phyloP scores from a whole-genome alignment of 345 rosid species.

The Rhodamnia rubescens region DNA sequence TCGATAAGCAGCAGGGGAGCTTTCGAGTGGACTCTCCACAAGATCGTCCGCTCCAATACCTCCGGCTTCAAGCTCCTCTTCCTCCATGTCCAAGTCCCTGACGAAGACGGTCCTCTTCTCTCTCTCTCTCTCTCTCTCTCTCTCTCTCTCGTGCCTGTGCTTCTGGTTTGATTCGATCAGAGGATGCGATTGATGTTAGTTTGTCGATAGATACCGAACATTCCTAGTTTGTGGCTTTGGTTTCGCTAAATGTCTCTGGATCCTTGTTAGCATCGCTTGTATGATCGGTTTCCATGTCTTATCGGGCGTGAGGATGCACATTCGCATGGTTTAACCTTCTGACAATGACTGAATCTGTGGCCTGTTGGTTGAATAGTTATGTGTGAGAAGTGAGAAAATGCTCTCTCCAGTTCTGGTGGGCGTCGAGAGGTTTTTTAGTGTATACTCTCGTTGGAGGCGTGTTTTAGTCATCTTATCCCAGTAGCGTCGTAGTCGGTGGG shows the following conservation, averaged over 20 bases:
- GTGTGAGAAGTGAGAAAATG: background rate
- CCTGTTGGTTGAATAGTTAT: background rate
- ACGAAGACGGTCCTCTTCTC: constrained; percentile 82
- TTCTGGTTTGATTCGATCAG: background rate
- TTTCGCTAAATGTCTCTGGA: background rate
- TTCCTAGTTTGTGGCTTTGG: background rate
- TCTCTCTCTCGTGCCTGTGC: background rate
- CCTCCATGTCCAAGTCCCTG: constrained; percentile 93
- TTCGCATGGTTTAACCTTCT: background rate
- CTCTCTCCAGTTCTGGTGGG: background rate
- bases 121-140: constrained; percentile 1
- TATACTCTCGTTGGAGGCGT: background rate
- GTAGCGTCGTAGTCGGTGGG: background rate
- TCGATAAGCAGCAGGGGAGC: constrained; percentile 91
- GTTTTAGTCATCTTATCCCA: background rate
- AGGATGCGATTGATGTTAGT: background rate
- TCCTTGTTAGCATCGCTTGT: background rate
- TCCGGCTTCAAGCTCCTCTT: constrained; percentile 79
- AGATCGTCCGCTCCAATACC: constrained; percentile 73
- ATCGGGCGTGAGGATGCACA: background rate
- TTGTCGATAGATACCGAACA: background rate
- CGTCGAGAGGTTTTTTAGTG: background rate
- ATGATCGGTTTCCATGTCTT: background rate
- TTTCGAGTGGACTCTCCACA: constrained; percentile 81
- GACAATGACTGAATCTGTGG: background rate